These are phyloP conservation scores for Mycena crocata DNA, from an alignment of 768 basidiomycete species.

Conservation along the genomic window DNA sequence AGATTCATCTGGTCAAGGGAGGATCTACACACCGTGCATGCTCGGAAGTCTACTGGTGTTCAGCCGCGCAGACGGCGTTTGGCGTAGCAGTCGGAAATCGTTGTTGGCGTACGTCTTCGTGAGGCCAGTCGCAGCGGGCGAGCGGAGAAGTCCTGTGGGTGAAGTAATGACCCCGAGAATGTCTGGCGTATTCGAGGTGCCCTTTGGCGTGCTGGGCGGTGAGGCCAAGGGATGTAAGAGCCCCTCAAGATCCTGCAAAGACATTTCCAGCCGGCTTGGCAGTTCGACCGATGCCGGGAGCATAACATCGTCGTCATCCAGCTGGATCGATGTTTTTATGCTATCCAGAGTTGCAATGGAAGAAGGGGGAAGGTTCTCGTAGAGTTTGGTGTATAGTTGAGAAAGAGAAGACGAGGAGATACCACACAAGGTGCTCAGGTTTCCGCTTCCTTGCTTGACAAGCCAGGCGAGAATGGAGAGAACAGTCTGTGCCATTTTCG, in stretches of 20 bases:
- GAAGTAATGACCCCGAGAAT: constrained; percentile 76
- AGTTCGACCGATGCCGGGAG: constrained; percentile 45
- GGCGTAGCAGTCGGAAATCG: constrained; percentile 83
- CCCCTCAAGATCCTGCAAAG: constrained; percentile 59
- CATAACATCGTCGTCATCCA: constrained; percentile 56
- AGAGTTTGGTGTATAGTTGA: constrained; percentile 50
- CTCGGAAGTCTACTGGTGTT: constrained; percentile 91
- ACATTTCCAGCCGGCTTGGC: constrained; percentile 55
- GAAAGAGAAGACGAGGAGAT: constrained; percentile 60
- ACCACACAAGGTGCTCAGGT: constrained; percentile 59
- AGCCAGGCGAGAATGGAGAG: constrained; percentile 69
- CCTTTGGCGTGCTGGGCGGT: constrained; percentile 66
- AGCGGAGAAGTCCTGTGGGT: constrained; percentile 75
- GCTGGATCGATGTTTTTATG: constrained; percentile 44
- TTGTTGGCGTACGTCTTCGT: constrained; percentile 87
- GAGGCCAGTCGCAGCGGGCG: constrained; percentile 78
- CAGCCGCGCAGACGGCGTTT: constrained; percentile 74
- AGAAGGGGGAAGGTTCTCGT: constrained; percentile 21
- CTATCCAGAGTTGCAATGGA: constrained; percentile 19
- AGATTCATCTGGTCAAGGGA: not conserved
- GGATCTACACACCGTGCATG: constrained; percentile 69
- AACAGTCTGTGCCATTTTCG: constrained; percentile 50
- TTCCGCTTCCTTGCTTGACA: constrained; percentile 54
- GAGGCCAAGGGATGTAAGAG: constrained; percentile 55
- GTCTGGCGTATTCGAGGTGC: constrained; percentile 62